A percentile compares a stretch with the other conserved stretches of the same genome.
Conservation (phyloP, 2,329 filamentous ascomycete genomes). For the Nannizziopsis barbatae region DNA sequence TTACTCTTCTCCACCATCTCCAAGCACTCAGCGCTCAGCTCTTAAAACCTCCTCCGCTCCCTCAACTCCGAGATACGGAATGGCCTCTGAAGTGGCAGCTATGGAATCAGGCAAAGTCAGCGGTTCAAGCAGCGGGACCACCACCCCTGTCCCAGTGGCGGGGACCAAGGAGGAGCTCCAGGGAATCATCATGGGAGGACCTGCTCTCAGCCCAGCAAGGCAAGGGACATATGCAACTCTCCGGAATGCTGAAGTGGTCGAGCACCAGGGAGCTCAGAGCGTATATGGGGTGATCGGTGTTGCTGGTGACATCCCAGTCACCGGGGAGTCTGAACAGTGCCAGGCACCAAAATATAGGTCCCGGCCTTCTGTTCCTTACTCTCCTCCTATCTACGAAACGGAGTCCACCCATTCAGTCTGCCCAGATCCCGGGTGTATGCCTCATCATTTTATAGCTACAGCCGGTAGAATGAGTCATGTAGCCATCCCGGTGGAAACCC, state of each 20-base stretch:
- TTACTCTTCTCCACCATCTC: slow-evolving; percentile 3
- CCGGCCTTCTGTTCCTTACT: slow-evolving; percentile 6
- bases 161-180: slow-evolving; percentile 12
- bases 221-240: slow-evolving; percentile 12
- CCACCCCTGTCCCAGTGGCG: neutral
- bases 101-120: neutral
- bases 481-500: neutral
- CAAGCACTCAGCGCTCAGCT: neutral
- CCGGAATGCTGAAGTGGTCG: slow-evolving; percentile 9
- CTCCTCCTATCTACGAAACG: slow-evolving; percentile 7
- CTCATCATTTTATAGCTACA: neutral
- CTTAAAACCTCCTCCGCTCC: neutral
- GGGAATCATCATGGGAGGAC: slow-evolving; percentile 15
- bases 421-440: neutral
- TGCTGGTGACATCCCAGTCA: neutral
- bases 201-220: slow-evolving; percentile 11
- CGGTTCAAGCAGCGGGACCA: neutral
- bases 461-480: slow-evolving; percentile 3
- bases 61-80: neutral
- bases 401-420: neutral
- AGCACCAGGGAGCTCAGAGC: slow-evolving; percentile 8
- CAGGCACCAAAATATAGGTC: neutral
- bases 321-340: slow-evolving; percentile 1
- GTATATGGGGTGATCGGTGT: slow-evolving; percentile 13
- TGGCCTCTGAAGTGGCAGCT: neutral